phyloP scores from a whole-genome alignment of 306 rosid species.

The Pyrus pyrifolia region DNA sequence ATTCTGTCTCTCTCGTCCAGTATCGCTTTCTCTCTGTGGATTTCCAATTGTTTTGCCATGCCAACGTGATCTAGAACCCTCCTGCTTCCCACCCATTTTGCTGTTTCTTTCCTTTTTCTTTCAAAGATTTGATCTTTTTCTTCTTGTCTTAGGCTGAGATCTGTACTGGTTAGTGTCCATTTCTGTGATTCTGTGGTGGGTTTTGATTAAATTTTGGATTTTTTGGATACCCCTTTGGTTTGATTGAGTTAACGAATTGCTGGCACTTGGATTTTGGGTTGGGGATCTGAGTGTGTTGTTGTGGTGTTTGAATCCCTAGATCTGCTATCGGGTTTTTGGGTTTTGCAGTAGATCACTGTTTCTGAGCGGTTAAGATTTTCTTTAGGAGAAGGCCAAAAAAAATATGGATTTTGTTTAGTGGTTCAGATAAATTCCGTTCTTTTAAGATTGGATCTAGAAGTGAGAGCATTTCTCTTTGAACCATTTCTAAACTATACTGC shows the following conservation, averaged over 20 bases:
- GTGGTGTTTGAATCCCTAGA: neutral
- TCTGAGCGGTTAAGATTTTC: neutral
- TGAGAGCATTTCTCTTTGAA: neutral
- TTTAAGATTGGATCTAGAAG: neutral
- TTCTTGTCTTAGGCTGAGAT: conserved; percentile 12
- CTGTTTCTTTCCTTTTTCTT: neutral
- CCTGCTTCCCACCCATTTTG: neutral
- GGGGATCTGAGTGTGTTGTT: conserved; percentile 30
- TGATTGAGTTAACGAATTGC: neutral
- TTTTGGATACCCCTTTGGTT: neutral
- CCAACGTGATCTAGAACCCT: neutral
- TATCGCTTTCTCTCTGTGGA: neutral
- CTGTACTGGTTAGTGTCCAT: conserved; percentile 21
- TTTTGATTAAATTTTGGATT: neutral
- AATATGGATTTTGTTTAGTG: neutral
- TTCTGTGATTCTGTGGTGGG: neutral
- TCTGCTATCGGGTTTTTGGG: conserved; percentile 16
- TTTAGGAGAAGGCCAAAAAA: neutral
- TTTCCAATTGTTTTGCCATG: neutral
- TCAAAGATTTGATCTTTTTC: neutral
- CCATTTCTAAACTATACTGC: neutral
- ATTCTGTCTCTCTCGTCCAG: neutral
- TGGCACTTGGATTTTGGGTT: neutral
- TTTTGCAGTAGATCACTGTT: conserved; percentile 23
- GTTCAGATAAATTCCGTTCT: neutral